Conservation (phyloP, 2,329 filamentous ascomycete species). For the Pseudopyrenochaeta lycopersici region DNA sequence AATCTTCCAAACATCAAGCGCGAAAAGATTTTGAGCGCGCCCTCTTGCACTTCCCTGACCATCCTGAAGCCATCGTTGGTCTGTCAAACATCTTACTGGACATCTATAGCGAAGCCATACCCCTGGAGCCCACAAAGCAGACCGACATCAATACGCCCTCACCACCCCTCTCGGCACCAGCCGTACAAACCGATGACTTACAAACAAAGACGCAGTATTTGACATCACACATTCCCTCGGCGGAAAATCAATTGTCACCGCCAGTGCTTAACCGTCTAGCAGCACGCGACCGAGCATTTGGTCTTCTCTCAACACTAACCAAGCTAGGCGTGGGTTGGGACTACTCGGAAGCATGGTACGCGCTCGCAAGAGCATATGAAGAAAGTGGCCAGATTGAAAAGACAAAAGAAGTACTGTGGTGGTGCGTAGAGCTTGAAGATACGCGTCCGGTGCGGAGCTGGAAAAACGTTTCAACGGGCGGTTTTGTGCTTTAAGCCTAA, state of each 20-base stretch:
- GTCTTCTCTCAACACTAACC: constrained; percentile 81
- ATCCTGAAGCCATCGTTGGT: constrained; percentile 80
- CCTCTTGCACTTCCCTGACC: constrained; percentile 79
- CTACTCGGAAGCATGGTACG: constrained; percentile 90
- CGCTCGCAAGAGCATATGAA: constrained; percentile 86
- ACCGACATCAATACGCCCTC: constrained; percentile 22
- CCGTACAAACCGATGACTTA: constrained; percentile 5
- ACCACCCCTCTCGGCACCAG: constrained; percentile 12
- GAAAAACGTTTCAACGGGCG: not conserved
- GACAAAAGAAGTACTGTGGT: constrained; percentile 94
- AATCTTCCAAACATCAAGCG: constrained; percentile 71
- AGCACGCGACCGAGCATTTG: constrained; percentile 87
- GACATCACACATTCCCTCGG: constrained; percentile 59
- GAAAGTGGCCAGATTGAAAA: constrained; percentile 85
- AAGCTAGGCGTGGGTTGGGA: constrained; percentile 91
- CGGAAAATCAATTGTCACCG: constrained; percentile 60
- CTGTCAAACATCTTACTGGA: constrained; percentile 87
- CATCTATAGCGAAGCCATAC: constrained; percentile 72
- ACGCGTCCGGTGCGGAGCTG: constrained; percentile 44
- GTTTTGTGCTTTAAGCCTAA: not conserved
- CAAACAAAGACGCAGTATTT: constrained; percentile 52
- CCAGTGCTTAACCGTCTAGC: constrained; percentile 84
- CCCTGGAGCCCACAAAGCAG: constrained; percentile 65
- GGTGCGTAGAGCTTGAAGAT: constrained; percentile 96
- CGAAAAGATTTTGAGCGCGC: constrained; percentile 83